phyloP scores from a whole-genome alignment of 208 protist genomes.

The Leptomonas seymouri region DNA sequence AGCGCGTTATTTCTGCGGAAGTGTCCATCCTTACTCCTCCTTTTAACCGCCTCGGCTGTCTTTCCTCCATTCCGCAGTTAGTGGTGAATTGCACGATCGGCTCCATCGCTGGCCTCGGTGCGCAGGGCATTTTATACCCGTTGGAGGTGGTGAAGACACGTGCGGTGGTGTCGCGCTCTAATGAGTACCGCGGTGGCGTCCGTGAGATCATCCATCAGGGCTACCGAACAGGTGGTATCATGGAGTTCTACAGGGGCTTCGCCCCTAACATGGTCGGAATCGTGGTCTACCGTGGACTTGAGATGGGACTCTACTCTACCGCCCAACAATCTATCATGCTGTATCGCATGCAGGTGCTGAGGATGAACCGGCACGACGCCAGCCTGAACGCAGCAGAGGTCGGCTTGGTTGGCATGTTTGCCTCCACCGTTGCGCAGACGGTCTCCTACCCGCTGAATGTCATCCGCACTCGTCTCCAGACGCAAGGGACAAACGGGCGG shows the following conservation, averaged over 20 bases:
- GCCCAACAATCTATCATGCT: constrained; percentile 87
- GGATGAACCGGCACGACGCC: constrained; percentile 70
- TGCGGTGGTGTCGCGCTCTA: constrained; percentile 70
- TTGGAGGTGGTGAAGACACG: constrained; percentile 93
- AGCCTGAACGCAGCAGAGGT: constrained; percentile 70
- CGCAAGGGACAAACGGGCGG: constrained; percentile 86
- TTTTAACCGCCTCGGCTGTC: constrained; percentile 49
- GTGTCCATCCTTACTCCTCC: constrained; percentile 64
- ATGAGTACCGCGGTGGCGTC: constrained; percentile 76
- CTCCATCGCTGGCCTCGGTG: constrained; percentile 79
- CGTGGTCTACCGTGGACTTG: constrained; percentile 84
- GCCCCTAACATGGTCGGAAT: constrained; percentile 89
- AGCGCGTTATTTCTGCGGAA: constrained; percentile 40
- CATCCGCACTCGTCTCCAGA: constrained; percentile 89
- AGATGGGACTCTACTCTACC: constrained; percentile 90
- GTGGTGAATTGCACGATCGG: constrained; percentile 87
- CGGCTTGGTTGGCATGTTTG: constrained; percentile 73
- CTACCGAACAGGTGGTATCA: constrained; percentile 71
- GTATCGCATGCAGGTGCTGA: constrained; percentile 71
- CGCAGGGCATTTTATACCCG: constrained; percentile 88
- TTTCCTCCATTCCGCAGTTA: constrained; percentile 63
- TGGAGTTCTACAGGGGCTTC: constrained; percentile 86
- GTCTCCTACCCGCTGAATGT: constrained; percentile 92
- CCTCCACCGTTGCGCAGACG: constrained; percentile 85
- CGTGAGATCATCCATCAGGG: constrained; percentile 52